phyloP scores from a whole-genome alignment of 768 basidiomycete genomes.

The Xanthoconium purpureum region DNA sequence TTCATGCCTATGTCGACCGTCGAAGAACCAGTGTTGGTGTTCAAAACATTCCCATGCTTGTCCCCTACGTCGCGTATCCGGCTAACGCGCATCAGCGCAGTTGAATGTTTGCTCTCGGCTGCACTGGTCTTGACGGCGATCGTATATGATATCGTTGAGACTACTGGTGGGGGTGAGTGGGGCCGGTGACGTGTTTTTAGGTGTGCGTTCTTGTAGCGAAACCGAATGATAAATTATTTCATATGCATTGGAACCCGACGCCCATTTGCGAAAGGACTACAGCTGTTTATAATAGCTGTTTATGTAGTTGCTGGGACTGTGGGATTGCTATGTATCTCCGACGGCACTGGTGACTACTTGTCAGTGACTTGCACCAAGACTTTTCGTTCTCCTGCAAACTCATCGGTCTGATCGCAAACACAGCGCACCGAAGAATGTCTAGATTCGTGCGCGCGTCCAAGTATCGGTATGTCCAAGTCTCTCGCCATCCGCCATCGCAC shows the following conservation, averaged over 20 bases:
- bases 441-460: conserved; percentile 85
- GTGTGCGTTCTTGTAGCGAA: background rate
- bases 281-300: background rate
- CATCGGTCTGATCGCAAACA: background rate
- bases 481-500: background rate
- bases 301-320: background rate
- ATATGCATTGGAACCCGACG: no score
- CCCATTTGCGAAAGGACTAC: no score
- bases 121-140: conserved; percentile 19
- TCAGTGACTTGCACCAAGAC: no score
- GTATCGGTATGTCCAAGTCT: conserved; percentile 58
- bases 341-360: no score
- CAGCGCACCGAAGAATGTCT: conserved; percentile 55
- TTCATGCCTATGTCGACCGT: background rate
- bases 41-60: conserved; percentile 16
- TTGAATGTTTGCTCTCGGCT: background rate
- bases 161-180: background rate
- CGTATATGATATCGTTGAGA: conserved; percentile 13
- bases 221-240: no score
- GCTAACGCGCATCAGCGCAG: conserved; percentile 13
- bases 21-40: conserved; percentile 1
- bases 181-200: background rate
- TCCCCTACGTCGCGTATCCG: conserved; percentile 5
- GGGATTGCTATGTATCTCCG: no score
- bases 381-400: no score